phyloP scores from a whole-genome alignment of 352 stramenopile species.

The Phytophthora pistaciae region DNA sequence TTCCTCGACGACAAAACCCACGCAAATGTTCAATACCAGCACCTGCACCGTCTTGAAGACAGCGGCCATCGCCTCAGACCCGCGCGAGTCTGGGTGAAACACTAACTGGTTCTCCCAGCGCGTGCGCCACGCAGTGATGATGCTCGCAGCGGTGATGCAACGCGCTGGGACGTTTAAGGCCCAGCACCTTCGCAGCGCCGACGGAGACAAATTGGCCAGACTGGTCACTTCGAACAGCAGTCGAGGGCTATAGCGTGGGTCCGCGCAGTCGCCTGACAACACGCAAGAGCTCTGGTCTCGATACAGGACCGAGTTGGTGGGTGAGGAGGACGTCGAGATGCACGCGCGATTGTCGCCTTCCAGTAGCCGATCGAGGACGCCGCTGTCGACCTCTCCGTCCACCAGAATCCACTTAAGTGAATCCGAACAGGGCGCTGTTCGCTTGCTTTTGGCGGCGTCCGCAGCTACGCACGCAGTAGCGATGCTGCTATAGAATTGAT shows the following conservation, averaged over 20 bases:
- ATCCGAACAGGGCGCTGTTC: background rate
- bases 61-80: conserved; percentile 24
- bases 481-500: conserved; percentile 42
- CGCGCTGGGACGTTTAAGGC: conserved; percentile 18
- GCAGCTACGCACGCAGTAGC: conserved; percentile 8
- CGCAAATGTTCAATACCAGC: conserved; percentile 40
- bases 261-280: conserved; percentile 16
- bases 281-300: conserved; percentile 7
- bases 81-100: conserved; percentile 20
- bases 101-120: conserved; percentile 31
- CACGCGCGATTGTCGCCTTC: conserved; percentile 22
- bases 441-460: background rate
- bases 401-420: conserved; percentile 41
- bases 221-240: conserved; percentile 35
- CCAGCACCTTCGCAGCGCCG: conserved; percentile 28
- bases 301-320: conserved; percentile 22
- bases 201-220: conserved; percentile 31
- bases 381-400: conserved; percentile 35
- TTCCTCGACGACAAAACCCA: conserved; percentile 41
- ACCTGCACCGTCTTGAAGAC: conserved; percentile 42
- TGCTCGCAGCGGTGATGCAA: conserved; percentile 30
- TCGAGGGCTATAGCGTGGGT: conserved; percentile 5
- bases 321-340: conserved; percentile 15
- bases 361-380: conserved; percentile 42
- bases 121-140: conserved; percentile 28